Percentiles rank a stretch among this genome's conserved stretches.
These are phyloP conservation scores for Aegilops umbellulata DNA, from an alignment of 176 grass and related monocot genomes.

Conservation along the genomic window DNA sequence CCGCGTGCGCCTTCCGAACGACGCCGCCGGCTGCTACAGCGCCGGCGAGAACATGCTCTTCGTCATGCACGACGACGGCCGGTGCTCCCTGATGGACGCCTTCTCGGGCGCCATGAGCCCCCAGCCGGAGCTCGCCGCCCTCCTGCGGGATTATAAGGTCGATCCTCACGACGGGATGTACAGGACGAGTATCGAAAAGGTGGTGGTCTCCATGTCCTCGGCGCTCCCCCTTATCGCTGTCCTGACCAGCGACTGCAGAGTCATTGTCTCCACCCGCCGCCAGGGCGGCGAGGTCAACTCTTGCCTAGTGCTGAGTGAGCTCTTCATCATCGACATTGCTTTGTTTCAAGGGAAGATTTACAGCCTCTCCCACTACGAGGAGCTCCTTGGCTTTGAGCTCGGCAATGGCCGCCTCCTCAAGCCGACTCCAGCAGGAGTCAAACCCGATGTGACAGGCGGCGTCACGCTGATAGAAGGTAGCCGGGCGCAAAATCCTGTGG, in stretches of 20 bases:
- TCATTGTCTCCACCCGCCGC: not conserved
- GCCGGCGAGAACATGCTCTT: not conserved
- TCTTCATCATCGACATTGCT: not conserved
- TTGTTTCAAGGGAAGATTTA: not conserved
- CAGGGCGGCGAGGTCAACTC: not conserved
- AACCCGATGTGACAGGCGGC: not conserved
- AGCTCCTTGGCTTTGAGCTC: not conserved
- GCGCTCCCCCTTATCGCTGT: not conserved
- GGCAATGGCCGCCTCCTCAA: too few relatives aligned
- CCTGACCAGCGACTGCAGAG: not conserved
- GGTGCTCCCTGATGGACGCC: slow-evolving; percentile 7
- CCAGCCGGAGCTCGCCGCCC: not conserved
- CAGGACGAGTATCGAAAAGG: not conserved
- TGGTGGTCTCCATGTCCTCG: not conserved
- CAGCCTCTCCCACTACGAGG: not conserved
- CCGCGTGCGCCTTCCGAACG: not conserved
- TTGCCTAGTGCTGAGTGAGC: not conserved
- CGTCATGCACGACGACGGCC: not conserved
- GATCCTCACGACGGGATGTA: not conserved
- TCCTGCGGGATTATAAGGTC: not conserved
- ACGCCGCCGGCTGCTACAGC: not conserved
- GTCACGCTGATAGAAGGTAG: not conserved
- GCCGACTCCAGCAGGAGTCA: not conserved
- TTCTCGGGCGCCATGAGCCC: not conserved
- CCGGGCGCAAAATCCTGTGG: not conserved